These are phyloP conservation scores for Magnaporthiopsis incrustans DNA, from an alignment of 2,329 filamentous ascomycete genomes.

Conservation along the genomic window DNA sequence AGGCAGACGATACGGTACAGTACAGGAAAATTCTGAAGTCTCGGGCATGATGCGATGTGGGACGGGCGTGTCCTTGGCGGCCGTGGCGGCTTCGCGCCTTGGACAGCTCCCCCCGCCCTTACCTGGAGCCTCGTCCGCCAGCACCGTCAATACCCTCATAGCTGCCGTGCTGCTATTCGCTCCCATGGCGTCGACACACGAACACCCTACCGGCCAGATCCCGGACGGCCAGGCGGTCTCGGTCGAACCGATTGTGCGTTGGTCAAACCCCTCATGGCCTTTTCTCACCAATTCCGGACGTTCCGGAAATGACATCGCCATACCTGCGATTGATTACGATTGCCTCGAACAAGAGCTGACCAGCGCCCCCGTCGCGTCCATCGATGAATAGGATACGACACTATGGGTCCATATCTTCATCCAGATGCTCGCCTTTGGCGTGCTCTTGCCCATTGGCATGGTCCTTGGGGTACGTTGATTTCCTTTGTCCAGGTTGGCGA, in stretches of 20 bases:
- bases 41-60: neutral
- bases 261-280: neutral
- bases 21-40: neutral
- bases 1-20: neutral
- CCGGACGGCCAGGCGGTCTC: conserved; percentile 63
- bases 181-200: conserved; percentile 30
- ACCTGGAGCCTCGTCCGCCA: neutral
- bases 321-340: neutral
- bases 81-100: neutral
- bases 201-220: conserved; percentile 47
- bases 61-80: neutral
- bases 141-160: conserved; percentile 1
- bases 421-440: conserved; percentile 79
- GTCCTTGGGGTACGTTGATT: conserved; percentile 1
- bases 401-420: conserved; percentile 93
- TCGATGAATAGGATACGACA: conserved; percentile 55
- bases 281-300: neutral
- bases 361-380: conserved; percentile 12
- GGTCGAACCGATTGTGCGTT: conserved; percentile 46
- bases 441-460: conserved; percentile 93
- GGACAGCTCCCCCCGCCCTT: neutral
- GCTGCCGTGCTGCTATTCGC: conserved; percentile 11
- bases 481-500: neutral
- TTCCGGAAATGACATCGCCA: neutral
- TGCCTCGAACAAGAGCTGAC: conserved; percentile 8